Evolutionary conservation across 208 protist genomes (phyloP), one percentile per base, ranked within the genome.

Genomic region (Naegleria fowleri): DNA sequence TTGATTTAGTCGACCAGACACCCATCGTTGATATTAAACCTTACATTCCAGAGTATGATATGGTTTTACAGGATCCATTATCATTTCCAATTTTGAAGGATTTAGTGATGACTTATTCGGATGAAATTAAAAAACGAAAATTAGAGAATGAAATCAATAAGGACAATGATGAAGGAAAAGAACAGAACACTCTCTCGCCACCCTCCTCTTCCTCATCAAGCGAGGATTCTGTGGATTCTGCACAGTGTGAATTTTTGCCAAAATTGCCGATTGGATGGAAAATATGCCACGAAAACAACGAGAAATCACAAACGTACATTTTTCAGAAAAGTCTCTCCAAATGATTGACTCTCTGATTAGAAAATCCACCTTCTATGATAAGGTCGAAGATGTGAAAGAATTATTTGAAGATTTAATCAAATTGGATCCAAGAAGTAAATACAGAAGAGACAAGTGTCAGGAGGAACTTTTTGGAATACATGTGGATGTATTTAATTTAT

Each of bases 21-120:
- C 94, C 94, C 36, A 91, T 96, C 36, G 52, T 96, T 19, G 95
- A 96, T 90, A 92, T 96, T 89, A 96, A 96, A 92, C 95, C 95
- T 0, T 96, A 96, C 51, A 83, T 92, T 96, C 25, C 90, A 90
- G 13, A 41, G 59, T 83, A 90, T 90, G 76, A 85, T 83, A 90
- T 90, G 15, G 19, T 87, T 51, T 16, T 43, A 43, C 19, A 86
- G 22, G 16, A 36, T 51, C 25, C 51, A 22, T 29, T 67, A 15
- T 67, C 55, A 67, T 67, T 67, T 29, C 55, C 55, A 29, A 15
- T 67, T 67, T 29, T 67, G 11, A 67, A 67, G 22, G 55, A 67
- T 29, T 29, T 67, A 29, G 13, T 67, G 13, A 67, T 29, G 55
- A 67, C 11, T 29, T 67, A 67, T 67, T 67, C 22, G 11, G 55